Base-by-base conservation (phyloP, 345 rosid genomes). In the Conringia planisiliqua region DNA sequence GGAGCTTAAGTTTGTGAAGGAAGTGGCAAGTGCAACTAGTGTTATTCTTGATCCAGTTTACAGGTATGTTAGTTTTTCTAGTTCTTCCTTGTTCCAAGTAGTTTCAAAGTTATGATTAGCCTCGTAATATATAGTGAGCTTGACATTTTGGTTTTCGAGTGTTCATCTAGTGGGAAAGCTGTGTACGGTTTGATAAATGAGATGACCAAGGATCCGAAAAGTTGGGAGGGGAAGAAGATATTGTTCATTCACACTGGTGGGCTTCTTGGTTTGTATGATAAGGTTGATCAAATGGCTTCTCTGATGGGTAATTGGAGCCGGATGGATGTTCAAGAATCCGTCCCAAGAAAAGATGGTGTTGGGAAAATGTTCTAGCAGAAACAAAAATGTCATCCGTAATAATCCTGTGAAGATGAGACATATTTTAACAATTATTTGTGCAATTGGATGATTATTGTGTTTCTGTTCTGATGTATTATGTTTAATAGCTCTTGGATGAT, bases 191-290 rank as follows among this genome's bases (percentile, higher is more conserved):
- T 91, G 96, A 46, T 88, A 83, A 86, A 85, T 61, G 97, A 88
- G 74, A 94, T 90, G 89, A 78, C 66, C 17, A 87, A 86, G 67
- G 87, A 90, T 82, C 93, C 95, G 26, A 79, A 73, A 73, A 83
- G 73, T 22, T 91, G 95, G 97, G 95, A 91, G 63, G 96, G 95
- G 58, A 86, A 86, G 73, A 91, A 85, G 78, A 75, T 94, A 58
- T 86, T 88, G 62, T 90, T 94, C 78, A 75, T 94, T 73, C 96
- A 94, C 83, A 91, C 97, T 0, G 93, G 97, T 13, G 96, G 98
- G 11, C 89, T 88, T 32, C 88, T 91, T 1, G 96, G 96, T 2
- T 82, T 91, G 78, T 90, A 59, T 18, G 97, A 94, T 70, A 91
- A 91, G 84, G 92, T 83, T 14, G 96, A 90, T 65, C 88, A 90